Base-by-base conservation (phyloP, 2,329 filamentous ascomycete species). In the Didymella pomorum region DNA sequence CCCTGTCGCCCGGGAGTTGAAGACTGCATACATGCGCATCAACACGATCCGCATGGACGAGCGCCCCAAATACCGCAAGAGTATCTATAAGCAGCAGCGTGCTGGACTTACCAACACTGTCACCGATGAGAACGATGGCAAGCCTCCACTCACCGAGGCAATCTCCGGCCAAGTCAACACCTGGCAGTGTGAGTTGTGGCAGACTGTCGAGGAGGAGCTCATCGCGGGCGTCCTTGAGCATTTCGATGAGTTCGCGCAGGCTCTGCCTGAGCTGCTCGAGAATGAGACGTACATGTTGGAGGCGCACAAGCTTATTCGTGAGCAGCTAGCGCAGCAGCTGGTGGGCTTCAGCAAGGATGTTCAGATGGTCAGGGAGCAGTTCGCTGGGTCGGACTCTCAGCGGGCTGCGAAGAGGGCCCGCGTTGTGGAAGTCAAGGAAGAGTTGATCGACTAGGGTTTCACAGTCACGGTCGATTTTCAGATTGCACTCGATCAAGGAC, bases 1-100 rank as follows among this genome's bases (percentile, higher is more conserved):
- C 16, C 63, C 61, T 1, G 52, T 64, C n/a, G 57, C 61, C 2
- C 23, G 1, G 8, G 29, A 55, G 4, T 48, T 66, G 45, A 57
- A 51, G 6, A 9, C 37, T 0, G 50, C 42, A 2, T 66, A 66
- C 26, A 16, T 16, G 1, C 42, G 28, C 2, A 58, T 56, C 4
- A 26, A 25, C 4, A 4, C n/a, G 4, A 29, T 56, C 10, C 28
- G 31, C 16, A 23, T 10, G 29, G 42, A 28, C 8, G 35, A 49
- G 16, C 20, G 20, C 1, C 47, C 47, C 9, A 35, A 25, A 4
- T 41, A 29, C 18, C 53, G 45, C 2, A 10, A 1, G 10, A 51
- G 58, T 6, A 44, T 50, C 2, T 63, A 63, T 10, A n/a, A 37
- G 0, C 29, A 51, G 1, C 53, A 55, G n/a, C 50, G 56, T 7